Percentiles rank a stretch among this genome's conserved stretches.
Conservation (phyloP, 2,329 filamentous ascomycete genomes). For the Aspergillus transmontanensis region DNA sequence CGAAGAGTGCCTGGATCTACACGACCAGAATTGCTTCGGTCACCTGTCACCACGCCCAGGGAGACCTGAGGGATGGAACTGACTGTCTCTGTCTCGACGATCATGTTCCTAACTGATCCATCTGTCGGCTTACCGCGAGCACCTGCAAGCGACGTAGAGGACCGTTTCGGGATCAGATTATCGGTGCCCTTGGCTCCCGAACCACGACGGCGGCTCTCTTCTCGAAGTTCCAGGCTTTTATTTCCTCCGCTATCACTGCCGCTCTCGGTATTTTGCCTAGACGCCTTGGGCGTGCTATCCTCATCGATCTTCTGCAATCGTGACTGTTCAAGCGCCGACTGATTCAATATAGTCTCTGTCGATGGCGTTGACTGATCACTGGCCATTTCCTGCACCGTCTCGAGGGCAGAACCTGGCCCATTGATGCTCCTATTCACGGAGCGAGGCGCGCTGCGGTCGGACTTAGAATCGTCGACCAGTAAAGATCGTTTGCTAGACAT, state of each 20-base stretch:
- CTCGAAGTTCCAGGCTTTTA: conserved; percentile 39
- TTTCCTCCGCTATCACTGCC: conserved; percentile 57
- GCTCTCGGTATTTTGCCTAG: conserved; percentile 58
- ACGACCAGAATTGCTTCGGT: conserved; percentile 59
- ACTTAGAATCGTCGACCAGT: conserved; percentile 31
- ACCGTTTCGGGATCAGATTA: conserved; percentile 64
- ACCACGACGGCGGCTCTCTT: conserved; percentile 39
- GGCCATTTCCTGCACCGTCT: conserved; percentile 84
- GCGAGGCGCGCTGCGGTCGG: conserved; percentile 46
- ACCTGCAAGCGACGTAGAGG: conserved; percentile 64
- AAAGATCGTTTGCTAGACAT: conserved; percentile 39
- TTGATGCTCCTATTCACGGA: conserved; percentile 62
- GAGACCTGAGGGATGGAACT: conserved; percentile 84
- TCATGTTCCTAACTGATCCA: conserved; percentile 86
- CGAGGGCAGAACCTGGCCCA: conserved; percentile 66
- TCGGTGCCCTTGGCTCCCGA: conserved; percentile 48
- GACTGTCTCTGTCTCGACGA: conserved; percentile 95
- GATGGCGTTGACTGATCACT: conserved; percentile 74
- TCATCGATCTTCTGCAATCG: conserved; percentile 40
- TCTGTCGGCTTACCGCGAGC: conserved; percentile 70
- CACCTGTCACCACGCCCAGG: conserved; percentile 63
- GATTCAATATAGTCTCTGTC: conserved; percentile 44
- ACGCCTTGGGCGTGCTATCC: conserved; percentile 42
- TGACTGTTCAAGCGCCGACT: conserved; percentile 38
- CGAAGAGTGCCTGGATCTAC: conserved; percentile 73